Conservation (phyloP, 2,329 filamentous ascomycete genomes). For the Fusarium xyrophilum region DNA sequence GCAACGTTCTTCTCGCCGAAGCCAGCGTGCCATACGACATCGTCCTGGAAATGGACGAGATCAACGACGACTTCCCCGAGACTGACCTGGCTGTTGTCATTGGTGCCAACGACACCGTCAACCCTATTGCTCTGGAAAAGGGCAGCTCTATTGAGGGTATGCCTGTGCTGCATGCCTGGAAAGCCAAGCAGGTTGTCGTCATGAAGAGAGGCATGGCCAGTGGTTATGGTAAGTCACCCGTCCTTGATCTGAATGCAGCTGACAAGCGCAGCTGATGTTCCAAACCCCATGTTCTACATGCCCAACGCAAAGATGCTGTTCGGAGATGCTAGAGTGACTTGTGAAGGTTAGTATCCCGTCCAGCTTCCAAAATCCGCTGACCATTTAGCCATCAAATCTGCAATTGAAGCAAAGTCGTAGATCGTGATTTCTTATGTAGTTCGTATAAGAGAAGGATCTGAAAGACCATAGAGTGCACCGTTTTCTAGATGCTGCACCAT, state of each 20-base stretch:
- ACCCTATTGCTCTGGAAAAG: slow-evolving; percentile 85
- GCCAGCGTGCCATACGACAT: slow-evolving; percentile 90
- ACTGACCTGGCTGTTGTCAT: slow-evolving; percentile 89
- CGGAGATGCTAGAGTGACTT: slow-evolving; percentile 84
- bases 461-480: slow-evolving; percentile 34
- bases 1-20: slow-evolving; percentile 88
- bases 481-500: slow-evolving; percentile 34
- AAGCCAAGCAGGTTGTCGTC: slow-evolving; percentile 89
- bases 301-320: slow-evolving; percentile 90
- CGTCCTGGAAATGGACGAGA: slow-evolving; percentile 94
- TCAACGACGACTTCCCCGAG: slow-evolving; percentile 88
- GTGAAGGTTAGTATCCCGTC: slow-evolving; percentile 69
- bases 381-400: slow-evolving; percentile 50
- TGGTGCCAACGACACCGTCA: slow-evolving; percentile 91
- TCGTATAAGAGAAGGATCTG: slow-evolving; percentile 13
- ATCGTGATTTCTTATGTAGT: slow-evolving; percentile 21
- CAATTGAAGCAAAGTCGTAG: slow-evolving; percentile 47
- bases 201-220: slow-evolving; percentile 93
- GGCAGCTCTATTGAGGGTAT: slow-evolving; percentile 88
- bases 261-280: slow-evolving; percentile 72
- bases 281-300: slow-evolving; percentile 95
- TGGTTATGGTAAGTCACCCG: slow-evolving; percentile 71
- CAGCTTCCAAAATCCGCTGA: slow-evolving; percentile 29
- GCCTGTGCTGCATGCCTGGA: slow-evolving; percentile 92
- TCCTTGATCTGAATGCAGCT: background rate